Evolutionary conservation across 768 basidiomycete genomes (phyloP).

Genomic region (Strobilomyces echinocephalus): DNA sequence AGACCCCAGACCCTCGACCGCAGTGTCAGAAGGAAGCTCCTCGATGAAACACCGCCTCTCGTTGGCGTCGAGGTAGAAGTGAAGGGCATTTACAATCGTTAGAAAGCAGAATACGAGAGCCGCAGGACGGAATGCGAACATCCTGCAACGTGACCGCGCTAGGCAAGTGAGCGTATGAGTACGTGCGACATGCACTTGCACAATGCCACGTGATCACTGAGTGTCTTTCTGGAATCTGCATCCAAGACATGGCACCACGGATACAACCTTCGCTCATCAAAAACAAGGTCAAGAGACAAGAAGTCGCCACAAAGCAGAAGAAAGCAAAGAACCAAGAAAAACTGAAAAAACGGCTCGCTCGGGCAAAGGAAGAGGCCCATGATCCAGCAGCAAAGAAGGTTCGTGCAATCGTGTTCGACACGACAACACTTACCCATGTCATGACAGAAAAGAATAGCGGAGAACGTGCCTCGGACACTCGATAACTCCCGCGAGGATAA

Average conservation of each 20-base stretch:
- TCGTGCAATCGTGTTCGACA: conserved; percentile 15
- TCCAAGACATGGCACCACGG: conserved; percentile 47
- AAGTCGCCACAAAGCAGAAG: conserved; percentile 67
- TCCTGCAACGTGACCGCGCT: conserved; percentile 10
- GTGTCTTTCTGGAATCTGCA: neutral
- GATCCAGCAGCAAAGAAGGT: conserved; percentile 81
- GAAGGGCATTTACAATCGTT: conserved; percentile 65
- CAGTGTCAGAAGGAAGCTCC: conserved; percentile 91
- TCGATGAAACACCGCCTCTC: conserved; percentile 95
- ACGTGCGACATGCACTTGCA: no score
- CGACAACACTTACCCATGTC: neutral
- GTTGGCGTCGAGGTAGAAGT: conserved; percentile 94
- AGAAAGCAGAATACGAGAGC: conserved; percentile 34
- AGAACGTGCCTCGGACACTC: conserved; percentile 86
- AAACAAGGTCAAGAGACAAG: conserved; percentile 87
- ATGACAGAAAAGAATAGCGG: conserved; percentile 72
- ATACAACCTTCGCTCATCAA: conserved; percentile 68
- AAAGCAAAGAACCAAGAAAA: conserved; percentile 77
- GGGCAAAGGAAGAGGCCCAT: conserved; percentile 68
- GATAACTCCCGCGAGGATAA: conserved; percentile 91
- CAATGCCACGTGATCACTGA: conserved; percentile 15
- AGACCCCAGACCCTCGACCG: conserved; percentile 72
- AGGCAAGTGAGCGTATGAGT: neutral
- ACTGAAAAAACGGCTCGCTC: conserved; percentile 72
- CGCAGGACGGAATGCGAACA: conserved; percentile 23